Base-by-base conservation (phyloP, 345 rosid genomes). In the Melaleuca alternifolia region DNA sequence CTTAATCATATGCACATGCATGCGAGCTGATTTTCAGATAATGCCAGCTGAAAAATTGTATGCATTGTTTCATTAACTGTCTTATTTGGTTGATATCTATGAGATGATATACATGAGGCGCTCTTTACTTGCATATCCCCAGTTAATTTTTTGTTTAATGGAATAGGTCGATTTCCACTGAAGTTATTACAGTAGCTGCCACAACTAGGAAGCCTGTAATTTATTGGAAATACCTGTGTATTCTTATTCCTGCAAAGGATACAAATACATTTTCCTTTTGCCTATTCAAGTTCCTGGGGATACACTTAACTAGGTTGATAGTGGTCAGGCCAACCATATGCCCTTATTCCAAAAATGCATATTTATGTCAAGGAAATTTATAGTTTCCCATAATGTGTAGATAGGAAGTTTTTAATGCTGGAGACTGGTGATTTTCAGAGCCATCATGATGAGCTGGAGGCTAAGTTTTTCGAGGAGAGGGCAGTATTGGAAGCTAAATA, bases 401-500 rank as follows among this genome's bases (percentile, higher is more conserved):
- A n/a, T 18, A 20, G 21, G 83, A 28, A 8, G 30, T 65, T 33
- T 52, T 50, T 21, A 23, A 20, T 18, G 7, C 50, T 71, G 77
- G 61, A 77, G 53, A 61, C 85, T 24, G 11, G 83, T 71, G 26
- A 33, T 71, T 71, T 37, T 71, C 95, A 97, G 99, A 88, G 94
- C 87, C 93, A 95, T 81, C 93, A 97, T 86, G 96, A 97, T 90
- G 99, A 92, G 76, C 65, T 96, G 51, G 97, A 95, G 92, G 93
- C 96, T 10, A 95, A 95, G 51, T 97, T 97, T 83, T 94, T 95
- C 44, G 98, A 96, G 91, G 99, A 97, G 92, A 94, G 96, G 82
- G 98, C 97, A 65, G 98, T 93, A 21, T 93, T 96, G 21, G 98
- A 97, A 90, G 98, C 98, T 57, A 96, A 93, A 86, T 97, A 97